These are phyloP conservation scores for Syncephalastrum sp. DNA, from an alignment of 371 early-diverging fungal genomes.

Conservation along the genomic window DNA sequence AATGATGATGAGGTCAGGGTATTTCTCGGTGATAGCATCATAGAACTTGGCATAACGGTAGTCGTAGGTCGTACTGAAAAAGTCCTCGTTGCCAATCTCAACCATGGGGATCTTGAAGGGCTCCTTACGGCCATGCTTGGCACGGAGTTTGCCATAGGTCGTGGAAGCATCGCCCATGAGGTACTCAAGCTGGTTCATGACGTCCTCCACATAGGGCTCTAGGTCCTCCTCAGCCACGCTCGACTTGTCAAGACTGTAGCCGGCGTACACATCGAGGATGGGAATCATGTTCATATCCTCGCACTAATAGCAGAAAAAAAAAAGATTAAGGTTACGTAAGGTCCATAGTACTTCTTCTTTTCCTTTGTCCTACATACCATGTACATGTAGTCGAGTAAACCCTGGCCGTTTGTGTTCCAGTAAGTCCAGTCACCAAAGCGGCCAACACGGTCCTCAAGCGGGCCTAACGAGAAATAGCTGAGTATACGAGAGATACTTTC, in stretches of 20 bases:
- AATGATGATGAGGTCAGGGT: constrained; percentile 18
- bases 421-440: constrained; percentile 27
- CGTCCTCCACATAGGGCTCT: constrained; percentile 27
- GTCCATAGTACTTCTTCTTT: too few species aligned
- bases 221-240: constrained; percentile 22
- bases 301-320: neutral
- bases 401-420: constrained; percentile 26
- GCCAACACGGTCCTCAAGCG: constrained; percentile 23
- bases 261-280: constrained; percentile 18
- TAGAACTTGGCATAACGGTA: constrained; percentile 24
- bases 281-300: constrained; percentile 13
- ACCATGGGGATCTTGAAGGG: constrained; percentile 23
- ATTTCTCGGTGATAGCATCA: constrained; percentile 21
- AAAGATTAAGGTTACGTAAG: too few species aligned
- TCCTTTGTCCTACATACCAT: constrained; percentile 9
- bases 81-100: constrained; percentile 27
- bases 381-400: constrained; percentile 27
- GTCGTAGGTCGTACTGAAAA: constrained; percentile 21
- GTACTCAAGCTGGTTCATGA: constrained; percentile 26
- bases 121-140: constrained; percentile 17
- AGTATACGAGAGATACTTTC: neutral
- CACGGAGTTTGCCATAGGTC: constrained; percentile 22
- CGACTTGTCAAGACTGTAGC: constrained; percentile 15
- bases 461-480: constrained; percentile 3
- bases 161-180: constrained; percentile 21